Evolutionary conservation across 78 protist species (phyloP), one percentile per base, ranked within the genome.

Genomic region (Dictyostelium capitatum): DNA sequence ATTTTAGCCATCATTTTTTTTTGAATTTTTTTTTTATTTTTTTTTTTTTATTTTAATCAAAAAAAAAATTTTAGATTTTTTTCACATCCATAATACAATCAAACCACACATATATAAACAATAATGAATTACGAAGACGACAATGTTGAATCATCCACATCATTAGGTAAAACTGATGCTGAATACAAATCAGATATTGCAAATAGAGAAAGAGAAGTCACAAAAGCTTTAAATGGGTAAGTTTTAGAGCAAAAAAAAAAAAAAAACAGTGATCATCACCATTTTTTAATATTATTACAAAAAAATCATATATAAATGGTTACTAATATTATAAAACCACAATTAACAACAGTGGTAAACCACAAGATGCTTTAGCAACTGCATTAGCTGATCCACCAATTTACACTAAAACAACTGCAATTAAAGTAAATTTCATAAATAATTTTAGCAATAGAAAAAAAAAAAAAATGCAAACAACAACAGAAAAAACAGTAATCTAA

Each of bases 81-180:
- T 56, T 56, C n/a, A 20, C n/a, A n/a, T n/a, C n/a, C n/a, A 56
- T 56, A 56, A 20, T 74, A n/a, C 25, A 17, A 4, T 56, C 65
- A 56, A 56, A 20, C 19, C 10, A 56, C n/a, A 56, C 12, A 53
- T 53, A 53, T 20, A 20, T 56, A 56, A n/a, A 56, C 30, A 20
- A 80, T 43, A 57, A 59, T 80, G 87, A 43, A 64, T 48, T 81
- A 85, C 30, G 92, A 85, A 85, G 92, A 85, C 10, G 92, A 85
- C 10, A 73, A 85, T 20, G 80, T 85, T 46, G 92, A 85, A 48
- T 28, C 46, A 17, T 37, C 43, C 43, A 17, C 23, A 7, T 25
- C 48, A 12, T 82, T 23, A 32, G 92, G 92, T 54, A 85, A 85
- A 79, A 75, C 92, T 6, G 92, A 85, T 62, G 92, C 92, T 75